phyloP scores from a whole-genome alignment of 202 grass and related monocot species.

The Musa balbisiana region DNA sequence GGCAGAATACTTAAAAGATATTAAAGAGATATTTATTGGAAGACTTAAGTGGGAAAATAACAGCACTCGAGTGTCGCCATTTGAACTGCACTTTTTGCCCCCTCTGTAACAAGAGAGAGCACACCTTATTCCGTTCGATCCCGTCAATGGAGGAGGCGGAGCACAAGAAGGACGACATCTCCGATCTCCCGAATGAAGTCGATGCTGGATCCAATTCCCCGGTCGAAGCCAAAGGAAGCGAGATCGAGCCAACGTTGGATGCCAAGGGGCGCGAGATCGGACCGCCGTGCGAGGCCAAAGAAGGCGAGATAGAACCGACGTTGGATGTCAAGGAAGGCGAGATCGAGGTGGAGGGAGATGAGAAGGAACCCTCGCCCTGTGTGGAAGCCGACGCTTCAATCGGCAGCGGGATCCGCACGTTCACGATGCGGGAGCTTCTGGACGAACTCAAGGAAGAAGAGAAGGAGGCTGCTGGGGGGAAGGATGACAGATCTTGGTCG shows the following conservation, averaged over 20 bases:
- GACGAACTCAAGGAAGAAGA: conserved; percentile 75
- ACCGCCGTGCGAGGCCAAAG: neutral
- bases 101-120: too few relatives aligned
- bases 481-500: conserved; percentile 36
- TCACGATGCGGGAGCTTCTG: conserved; percentile 77
- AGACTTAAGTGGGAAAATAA: too few relatives aligned
- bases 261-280: too few relatives aligned
- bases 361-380: conserved; percentile 34
- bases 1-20: too few relatives aligned
- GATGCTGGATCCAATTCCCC: neutral
- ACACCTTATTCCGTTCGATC: neutral
- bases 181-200: neutral
- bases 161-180: conserved; percentile 3
- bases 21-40: too few relatives aligned
- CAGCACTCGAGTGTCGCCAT: too few relatives aligned
- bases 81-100: too few relatives aligned
- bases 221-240: neutral
- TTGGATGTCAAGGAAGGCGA: conserved; percentile 1
- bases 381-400: conserved; percentile 34
- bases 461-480: neutral
- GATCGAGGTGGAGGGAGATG: conserved; percentile 29
- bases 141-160: conserved; percentile 17
- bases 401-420: conserved; percentile 46
- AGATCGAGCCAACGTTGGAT: neutral
- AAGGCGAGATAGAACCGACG: neutral